phyloP scores from a whole-genome alignment of 2,329 filamentous ascomycete genomes.

The Monosporascus sp. region DNA sequence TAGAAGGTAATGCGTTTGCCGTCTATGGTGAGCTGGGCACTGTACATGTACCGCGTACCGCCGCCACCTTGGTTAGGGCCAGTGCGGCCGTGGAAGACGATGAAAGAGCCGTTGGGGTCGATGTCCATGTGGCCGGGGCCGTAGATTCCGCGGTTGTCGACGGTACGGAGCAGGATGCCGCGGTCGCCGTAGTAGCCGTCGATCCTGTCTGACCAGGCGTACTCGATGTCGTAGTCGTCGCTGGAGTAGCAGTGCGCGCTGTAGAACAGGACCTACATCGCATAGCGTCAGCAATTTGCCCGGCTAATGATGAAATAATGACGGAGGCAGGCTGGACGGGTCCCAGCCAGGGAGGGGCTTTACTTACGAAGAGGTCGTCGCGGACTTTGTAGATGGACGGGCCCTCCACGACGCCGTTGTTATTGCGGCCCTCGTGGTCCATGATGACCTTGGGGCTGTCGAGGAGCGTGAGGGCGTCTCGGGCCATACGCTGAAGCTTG shows the following conservation, averaged over 20 bases:
- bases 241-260: conserved; percentile 26
- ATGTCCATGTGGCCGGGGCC: conserved; percentile 26
- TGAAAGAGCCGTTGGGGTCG: conserved; percentile 20
- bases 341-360: too few relatives aligned
- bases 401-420: conserved; percentile 25
- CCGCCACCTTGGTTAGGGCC: conserved; percentile 9
- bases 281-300: not conserved
- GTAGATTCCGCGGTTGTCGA: conserved; percentile 21
- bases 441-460: conserved; percentile 19
- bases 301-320: not conserved
- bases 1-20: conserved; percentile 11
- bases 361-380: conserved; percentile 16
- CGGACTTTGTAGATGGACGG: conserved; percentile 23
- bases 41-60: conserved; percentile 18
- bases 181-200: conserved; percentile 22
- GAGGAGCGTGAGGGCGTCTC: conserved; percentile 21
- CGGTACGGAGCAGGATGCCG: conserved; percentile 23
- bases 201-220: conserved; percentile 25
- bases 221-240: conserved; percentile 28
- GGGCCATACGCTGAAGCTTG: conserved; percentile 22
- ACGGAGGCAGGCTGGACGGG: not conserved
- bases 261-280: conserved; percentile 19
- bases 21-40: conserved; percentile 18
- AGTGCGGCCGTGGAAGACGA: conserved; percentile 24
- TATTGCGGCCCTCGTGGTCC: conserved; percentile 21